phyloP scores from a whole-genome alignment of 176 grass and related monocot genomes.

The Phragmites australis region DNA sequence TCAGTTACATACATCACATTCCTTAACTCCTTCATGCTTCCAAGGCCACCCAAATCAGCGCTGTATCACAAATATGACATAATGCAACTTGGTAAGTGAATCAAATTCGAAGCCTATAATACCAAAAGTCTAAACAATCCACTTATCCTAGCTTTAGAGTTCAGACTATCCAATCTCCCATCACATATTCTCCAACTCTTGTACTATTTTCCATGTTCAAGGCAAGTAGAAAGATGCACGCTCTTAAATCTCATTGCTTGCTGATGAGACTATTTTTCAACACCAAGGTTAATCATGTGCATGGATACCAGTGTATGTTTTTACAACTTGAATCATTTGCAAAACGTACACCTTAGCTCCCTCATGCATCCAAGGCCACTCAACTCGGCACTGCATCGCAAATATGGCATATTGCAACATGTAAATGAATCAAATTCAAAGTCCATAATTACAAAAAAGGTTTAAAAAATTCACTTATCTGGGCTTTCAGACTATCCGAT shows the following conservation, averaged over 20 bases:
- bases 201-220: too few relatives aligned
- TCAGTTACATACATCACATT: not conserved
- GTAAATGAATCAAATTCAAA: not conserved
- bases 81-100: too few relatives aligned
- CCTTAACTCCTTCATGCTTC: not conserved
- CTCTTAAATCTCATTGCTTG: not conserved
- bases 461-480: not conserved
- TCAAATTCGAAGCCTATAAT: not conserved
- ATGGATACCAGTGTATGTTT: too few relatives aligned
- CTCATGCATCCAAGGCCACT: too few relatives aligned
- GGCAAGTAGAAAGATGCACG: too few relatives aligned
- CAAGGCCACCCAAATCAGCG: not conserved
- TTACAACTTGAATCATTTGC: too few relatives aligned
- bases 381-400: not conserved
- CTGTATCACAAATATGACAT: too few relatives aligned
- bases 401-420: not conserved
- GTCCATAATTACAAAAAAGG: not conserved
- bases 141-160: not conserved
- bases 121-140: not conserved
- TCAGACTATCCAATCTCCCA: not conserved
- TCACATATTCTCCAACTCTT: not conserved
- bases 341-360: too few relatives aligned
- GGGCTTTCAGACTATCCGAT: not conserved
- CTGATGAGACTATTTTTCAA: not conserved
- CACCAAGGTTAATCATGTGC: not conserved